Evolutionary conservation across 1,139 yeast genomes (phyloP).

Genomic region (Kurtzmaniella natalensis): DNA sequence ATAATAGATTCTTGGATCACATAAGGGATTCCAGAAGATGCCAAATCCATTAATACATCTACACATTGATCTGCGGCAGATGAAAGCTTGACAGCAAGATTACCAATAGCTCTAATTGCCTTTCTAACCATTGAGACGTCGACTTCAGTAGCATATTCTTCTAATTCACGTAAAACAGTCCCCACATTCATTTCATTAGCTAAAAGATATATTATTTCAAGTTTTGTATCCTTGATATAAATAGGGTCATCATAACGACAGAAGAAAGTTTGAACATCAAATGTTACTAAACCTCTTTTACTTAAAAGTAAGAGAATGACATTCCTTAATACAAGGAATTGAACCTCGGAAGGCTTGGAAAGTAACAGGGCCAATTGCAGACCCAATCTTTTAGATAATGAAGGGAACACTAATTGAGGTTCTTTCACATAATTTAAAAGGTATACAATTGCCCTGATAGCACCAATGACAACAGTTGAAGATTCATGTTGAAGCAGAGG

Average conservation of each 20-base stretch:
- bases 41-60: slow-evolving; percentile 53
- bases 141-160: slow-evolving; percentile 82
- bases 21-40: slow-evolving; percentile 65
- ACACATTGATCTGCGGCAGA: slow-evolving; percentile 61
- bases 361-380: slow-evolving; percentile 68
- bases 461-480: slow-evolving; percentile 74
- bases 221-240: slow-evolving; percentile 83
- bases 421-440: slow-evolving; percentile 60
- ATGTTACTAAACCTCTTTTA: slow-evolving; percentile 53
- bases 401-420: slow-evolving; percentile 43
- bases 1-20: slow-evolving; percentile 78
- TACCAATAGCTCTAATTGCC: slow-evolving; percentile 87
- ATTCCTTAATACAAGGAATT: slow-evolving; percentile 77
- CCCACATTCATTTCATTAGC: slow-evolving; percentile 63
- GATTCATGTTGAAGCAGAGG: slow-evolving; percentile 81
- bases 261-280: slow-evolving; percentile 76
- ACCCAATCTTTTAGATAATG: slow-evolving; percentile 59
- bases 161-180: slow-evolving; percentile 67
- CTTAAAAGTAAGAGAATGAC: slow-evolving; percentile 71
- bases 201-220: slow-evolving; percentile 77
- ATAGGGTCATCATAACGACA: slow-evolving; percentile 83
- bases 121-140: slow-evolving; percentile 83
- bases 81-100: slow-evolving; percentile 69
- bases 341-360: slow-evolving; percentile 78
- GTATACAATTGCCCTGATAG: slow-evolving; percentile 70